Evolutionary conservation across 176 grass and related monocot species (phyloP).

Genomic region (Eragrostis nindensis): DNA sequence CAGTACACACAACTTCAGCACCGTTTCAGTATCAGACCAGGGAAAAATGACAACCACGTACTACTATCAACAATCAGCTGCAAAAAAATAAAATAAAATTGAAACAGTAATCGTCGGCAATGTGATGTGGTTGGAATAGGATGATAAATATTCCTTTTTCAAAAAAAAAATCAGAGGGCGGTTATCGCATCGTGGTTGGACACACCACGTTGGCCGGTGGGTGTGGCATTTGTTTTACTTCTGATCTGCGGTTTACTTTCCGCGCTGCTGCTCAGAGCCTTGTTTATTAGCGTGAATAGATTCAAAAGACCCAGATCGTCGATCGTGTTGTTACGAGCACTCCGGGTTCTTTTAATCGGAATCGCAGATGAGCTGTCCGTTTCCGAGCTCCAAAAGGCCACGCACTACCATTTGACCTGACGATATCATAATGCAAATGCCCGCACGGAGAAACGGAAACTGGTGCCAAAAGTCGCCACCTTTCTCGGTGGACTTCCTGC

Average conservation of each 20-base stretch:
- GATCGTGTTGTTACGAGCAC: slow-evolving; percentile 34
- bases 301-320: slow-evolving; percentile 41
- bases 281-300: slow-evolving; percentile 45
- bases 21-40: slow-evolving; percentile 13
- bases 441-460: slow-evolving; percentile 41
- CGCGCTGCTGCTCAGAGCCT: background rate
- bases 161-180: no score
- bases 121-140: background rate
- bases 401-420: slow-evolving; percentile 46
- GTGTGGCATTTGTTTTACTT: slow-evolving; percentile 41
- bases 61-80: no score
- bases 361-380: slow-evolving; percentile 50
- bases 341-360: slow-evolving; percentile 13
- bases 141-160: no score
- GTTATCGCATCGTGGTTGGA: slow-evolving; percentile 29
- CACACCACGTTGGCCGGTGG: slow-evolving; percentile 49
- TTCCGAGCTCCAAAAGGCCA: slow-evolving; percentile 48
- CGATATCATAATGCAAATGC: slow-evolving; percentile 42
- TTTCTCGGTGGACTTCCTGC: slow-evolving; percentile 63
- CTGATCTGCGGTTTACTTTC: slow-evolving; percentile 32
- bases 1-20: slow-evolving; percentile 18
- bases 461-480: slow-evolving; percentile 32
- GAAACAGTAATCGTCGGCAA: slow-evolving; percentile 5
- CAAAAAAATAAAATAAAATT: no score
- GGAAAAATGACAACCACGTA: background rate